These are phyloP conservation scores for Roridomyces roridus DNA, from an alignment of 768 basidiomycete species.

Conservation along the genomic window DNA sequence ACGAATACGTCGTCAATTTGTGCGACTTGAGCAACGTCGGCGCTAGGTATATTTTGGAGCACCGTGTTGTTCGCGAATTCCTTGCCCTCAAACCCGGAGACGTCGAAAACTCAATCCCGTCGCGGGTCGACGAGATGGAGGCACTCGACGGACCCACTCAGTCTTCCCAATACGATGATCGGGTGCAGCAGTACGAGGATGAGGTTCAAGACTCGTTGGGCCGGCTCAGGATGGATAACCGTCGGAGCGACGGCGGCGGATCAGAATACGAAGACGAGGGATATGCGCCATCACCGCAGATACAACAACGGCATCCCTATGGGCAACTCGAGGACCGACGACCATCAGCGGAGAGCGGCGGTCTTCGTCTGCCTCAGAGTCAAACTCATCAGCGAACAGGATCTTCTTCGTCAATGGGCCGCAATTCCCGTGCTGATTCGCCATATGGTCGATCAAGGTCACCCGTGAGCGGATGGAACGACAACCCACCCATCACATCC, in stretches of 20 bases:
- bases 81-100: conserved; percentile 88
- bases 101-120: conserved; percentile 69
- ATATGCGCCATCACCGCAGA: conserved; percentile 52
- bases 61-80: conserved; percentile 82
- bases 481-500: conserved; percentile 34
- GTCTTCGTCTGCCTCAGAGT: conserved; percentile 45
- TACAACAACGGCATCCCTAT: conserved; percentile 48
- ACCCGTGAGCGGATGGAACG: conserved; percentile 33
- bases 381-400: conserved; percentile 60
- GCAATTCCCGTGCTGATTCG: conserved; percentile 45
- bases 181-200: conserved; percentile 42
- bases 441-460: conserved; percentile 44
- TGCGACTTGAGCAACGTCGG: conserved; percentile 72
- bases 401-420: conserved; percentile 54
- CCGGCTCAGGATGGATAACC: conserved; percentile 50
- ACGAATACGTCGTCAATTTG: conserved; percentile 85
- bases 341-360: conserved; percentile 45
- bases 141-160: conserved; percentile 49
- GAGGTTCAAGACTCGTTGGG: conserved; percentile 58
- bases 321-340: conserved; percentile 38
- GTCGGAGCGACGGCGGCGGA: conserved; percentile 57
- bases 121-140: conserved; percentile 64
- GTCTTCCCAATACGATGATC: conserved; percentile 44
- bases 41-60: conserved; percentile 82
- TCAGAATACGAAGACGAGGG: conserved; percentile 73